Conservation (phyloP, 2,329 filamentous ascomycete genomes). For the Cladobotryum mycophilum region DNA sequence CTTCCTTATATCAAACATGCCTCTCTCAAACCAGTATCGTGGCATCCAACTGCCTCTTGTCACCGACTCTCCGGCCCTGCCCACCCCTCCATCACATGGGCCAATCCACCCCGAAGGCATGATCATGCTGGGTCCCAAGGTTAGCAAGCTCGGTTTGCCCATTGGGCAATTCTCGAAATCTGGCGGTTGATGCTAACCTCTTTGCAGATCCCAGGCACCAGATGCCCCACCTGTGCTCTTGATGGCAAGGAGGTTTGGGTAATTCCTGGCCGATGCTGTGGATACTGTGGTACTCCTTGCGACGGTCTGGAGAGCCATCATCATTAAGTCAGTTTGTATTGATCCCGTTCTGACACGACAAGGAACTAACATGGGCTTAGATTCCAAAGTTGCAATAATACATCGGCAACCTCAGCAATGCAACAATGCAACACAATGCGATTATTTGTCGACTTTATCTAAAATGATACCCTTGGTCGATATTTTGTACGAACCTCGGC, state of each 20-base stretch:
- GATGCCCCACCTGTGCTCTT: constrained; percentile 45
- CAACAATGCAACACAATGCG: neutral
- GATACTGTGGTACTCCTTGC: constrained; percentile 43
- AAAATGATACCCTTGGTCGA: neutral
- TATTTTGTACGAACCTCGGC: too few relatives aligned
- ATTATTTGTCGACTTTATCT: neutral
- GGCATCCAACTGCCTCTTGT: constrained; percentile 4
- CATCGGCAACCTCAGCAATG: neutral
- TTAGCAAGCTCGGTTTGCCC: constrained; percentile 1
- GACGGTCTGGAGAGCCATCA: constrained; percentile 14
- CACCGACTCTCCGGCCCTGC: neutral
- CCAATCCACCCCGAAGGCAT: constrained; percentile 1
- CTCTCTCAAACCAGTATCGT: constrained; percentile 3
- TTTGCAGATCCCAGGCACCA: constrained; percentile 40
- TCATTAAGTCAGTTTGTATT: neutral
- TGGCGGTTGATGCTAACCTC: neutral
- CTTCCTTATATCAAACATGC: constrained; percentile 1
- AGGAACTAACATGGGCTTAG: too few relatives aligned
- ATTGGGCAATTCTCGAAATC: neutral
- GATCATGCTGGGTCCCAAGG: constrained; percentile 12
- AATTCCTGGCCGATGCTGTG: constrained; percentile 46
- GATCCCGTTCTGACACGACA: neutral
- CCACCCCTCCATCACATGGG: neutral
- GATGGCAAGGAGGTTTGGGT: constrained; percentile 50
- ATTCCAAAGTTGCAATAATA: too few relatives aligned